A percentile compares a stretch with the other conserved stretches of the same genome.
phyloP scores from a whole-genome alignment of 352 stramenopile genomes.

The Halophytophthora batemanensis region DNA sequence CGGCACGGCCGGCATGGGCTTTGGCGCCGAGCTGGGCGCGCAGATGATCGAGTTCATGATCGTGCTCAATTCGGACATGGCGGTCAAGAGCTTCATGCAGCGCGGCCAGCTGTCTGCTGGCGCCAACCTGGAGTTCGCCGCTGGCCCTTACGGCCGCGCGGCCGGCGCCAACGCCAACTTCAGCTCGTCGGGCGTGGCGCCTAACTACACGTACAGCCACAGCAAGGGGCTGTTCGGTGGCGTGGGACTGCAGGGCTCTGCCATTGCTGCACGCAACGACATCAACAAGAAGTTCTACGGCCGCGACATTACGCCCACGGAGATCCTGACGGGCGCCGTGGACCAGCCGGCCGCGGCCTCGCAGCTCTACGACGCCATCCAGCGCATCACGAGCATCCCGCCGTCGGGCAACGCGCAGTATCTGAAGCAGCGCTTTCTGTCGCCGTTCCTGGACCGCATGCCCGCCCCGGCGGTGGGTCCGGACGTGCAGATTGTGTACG shows the following conservation, averaged over 20 bases:
- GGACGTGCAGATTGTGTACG: slow-evolving; percentile 84
- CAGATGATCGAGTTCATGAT: slow-evolving; percentile 89
- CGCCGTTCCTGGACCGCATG: slow-evolving; percentile 73
- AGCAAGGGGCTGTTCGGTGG: slow-evolving; percentile 87
- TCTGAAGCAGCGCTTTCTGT: slow-evolving; percentile 61
- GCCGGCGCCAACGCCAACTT: slow-evolving; percentile 77
- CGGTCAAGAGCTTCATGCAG: slow-evolving; percentile 90
- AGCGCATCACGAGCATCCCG: slow-evolving; percentile 71
- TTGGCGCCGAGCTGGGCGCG: slow-evolving; percentile 72
- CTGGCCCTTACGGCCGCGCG: slow-evolving; percentile 73
- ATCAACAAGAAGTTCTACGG: slow-evolving; percentile 90
- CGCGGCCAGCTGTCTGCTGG: slow-evolving; percentile 80
- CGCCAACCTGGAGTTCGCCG: slow-evolving; percentile 80
- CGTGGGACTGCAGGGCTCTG: slow-evolving; percentile 75
- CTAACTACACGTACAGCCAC: slow-evolving; percentile 89
- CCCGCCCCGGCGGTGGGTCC: slow-evolving; percentile 60
- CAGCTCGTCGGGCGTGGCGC: slow-evolving; percentile 64
- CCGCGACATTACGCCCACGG: slow-evolving; percentile 77
- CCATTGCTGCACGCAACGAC: slow-evolving; percentile 69
- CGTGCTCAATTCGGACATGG: slow-evolving; percentile 92
- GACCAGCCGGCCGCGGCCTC: slow-evolving; percentile 78
- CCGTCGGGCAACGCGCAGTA: slow-evolving; percentile 46
- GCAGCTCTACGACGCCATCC: slow-evolving; percentile 80
- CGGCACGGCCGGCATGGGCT: slow-evolving; percentile 88
- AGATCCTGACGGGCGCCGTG: slow-evolving; percentile 81